These are phyloP conservation scores for Malassezia equina DNA, from an alignment of 1,284 basidiomycete species.

Conservation along the genomic window DNA sequence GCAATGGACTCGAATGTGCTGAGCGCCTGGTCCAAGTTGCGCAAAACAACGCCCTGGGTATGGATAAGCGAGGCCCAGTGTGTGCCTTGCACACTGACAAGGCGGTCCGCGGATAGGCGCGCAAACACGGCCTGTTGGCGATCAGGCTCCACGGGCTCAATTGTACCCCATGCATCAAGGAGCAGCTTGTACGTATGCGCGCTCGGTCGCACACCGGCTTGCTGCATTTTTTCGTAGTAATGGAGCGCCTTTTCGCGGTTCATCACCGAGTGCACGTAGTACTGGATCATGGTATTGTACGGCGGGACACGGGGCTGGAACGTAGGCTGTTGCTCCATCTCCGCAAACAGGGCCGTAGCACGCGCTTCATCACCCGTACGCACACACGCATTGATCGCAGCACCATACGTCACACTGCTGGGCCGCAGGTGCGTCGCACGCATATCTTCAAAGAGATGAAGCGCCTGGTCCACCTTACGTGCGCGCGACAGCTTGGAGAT, in stretches of 20 bases:
- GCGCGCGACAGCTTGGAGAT: constrained; percentile 47
- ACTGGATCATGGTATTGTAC: constrained; percentile 97
- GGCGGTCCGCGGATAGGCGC: constrained; percentile 54
- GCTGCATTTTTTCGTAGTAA: constrained; percentile 65
- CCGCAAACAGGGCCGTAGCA: constrained; percentile 71
- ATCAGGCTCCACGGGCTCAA: constrained; percentile 64
- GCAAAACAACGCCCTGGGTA: constrained; percentile 70
- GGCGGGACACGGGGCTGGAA: constrained; percentile 86
- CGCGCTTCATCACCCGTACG: constrained; percentile 77
- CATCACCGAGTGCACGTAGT: constrained; percentile 80
- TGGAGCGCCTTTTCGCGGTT: constrained; percentile 56
- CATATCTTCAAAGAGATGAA: constrained; percentile 44
- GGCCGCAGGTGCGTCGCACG: constrained; percentile 54
- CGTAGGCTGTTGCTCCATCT: constrained; percentile 66
- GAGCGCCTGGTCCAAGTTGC: constrained; percentile 68
- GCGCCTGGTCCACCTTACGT: constrained; percentile 39
- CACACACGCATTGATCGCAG: constrained; percentile 69
- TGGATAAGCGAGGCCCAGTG: constrained; percentile 91
- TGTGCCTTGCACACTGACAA: constrained; percentile 62
- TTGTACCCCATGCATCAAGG: constrained; percentile 76
- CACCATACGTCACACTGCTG: constrained; percentile 85
- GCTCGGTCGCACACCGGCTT: constrained; percentile 55
- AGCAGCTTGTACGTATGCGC: constrained; percentile 56
- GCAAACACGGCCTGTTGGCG: constrained; percentile 67
- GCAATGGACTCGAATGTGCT: constrained; percentile 67